Conservation (phyloP, 2,329 filamentous ascomycete species). For the Ascochyta rabiei region DNA sequence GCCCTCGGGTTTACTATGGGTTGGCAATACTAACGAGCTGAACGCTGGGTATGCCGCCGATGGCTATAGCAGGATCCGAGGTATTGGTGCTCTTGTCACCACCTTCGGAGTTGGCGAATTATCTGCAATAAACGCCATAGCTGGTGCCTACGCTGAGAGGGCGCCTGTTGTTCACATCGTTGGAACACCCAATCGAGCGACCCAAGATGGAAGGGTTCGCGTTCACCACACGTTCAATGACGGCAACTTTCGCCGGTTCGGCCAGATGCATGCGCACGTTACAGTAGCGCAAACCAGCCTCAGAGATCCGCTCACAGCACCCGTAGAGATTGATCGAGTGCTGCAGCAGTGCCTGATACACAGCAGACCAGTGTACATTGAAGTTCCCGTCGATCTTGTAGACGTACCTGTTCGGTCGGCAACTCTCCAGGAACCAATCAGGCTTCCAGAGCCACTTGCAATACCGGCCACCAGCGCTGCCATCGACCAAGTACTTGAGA, state of each 20-base stretch:
- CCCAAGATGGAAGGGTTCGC: constrained; percentile 52
- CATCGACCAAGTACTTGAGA: constrained; percentile 47
- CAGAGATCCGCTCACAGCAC: constrained; percentile 52
- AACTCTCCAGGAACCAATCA: constrained; percentile 31
- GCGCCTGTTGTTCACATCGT: constrained; percentile 70
- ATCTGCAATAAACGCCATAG: constrained; percentile 75
- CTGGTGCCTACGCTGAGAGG: constrained; percentile 75
- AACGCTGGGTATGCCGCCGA: constrained; percentile 62
- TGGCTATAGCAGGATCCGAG: constrained; percentile 60
- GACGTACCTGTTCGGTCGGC: constrained; percentile 41
- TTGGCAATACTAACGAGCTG: constrained; percentile 62
- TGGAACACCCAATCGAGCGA: constrained; percentile 55
- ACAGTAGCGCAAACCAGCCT: constrained; percentile 59
- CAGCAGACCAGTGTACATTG: constrained; percentile 63
- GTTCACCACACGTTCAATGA: constrained; percentile 74
- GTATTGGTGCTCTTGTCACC: constrained; percentile 71
- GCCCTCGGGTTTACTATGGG: constrained; percentile 46
- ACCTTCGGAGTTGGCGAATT: constrained; percentile 74
- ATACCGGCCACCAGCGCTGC: constrained; percentile 35
- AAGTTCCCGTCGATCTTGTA: constrained; percentile 62
- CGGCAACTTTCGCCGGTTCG: constrained; percentile 59
- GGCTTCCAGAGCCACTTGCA: constrained; percentile 4
- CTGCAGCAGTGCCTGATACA: constrained; percentile 59
- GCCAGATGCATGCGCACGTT: constrained; percentile 57
- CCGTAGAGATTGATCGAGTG: constrained; percentile 59